Conservation (phyloP, 768 basidiomycete genomes). For the Panaeolus cyanescens region DNA sequence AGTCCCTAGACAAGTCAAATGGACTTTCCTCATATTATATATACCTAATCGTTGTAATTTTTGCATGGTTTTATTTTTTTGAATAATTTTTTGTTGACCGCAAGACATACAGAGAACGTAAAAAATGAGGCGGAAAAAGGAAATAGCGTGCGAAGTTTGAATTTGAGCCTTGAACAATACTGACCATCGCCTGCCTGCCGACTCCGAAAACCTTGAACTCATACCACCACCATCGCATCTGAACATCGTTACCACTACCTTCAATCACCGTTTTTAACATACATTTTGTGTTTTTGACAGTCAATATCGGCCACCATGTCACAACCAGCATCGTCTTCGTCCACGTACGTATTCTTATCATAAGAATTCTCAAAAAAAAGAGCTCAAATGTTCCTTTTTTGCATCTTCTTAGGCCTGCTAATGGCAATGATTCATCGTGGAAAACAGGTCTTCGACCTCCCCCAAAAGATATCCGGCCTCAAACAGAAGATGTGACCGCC, state of each 20-base stretch:
- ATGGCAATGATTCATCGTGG: slow-evolving; percentile 53
- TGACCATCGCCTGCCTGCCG: background rate
- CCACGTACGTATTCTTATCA: slow-evolving; percentile 20
- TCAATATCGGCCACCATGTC: slow-evolving; percentile 17
- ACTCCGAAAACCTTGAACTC: slow-evolving; percentile 3
- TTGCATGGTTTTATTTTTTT: background rate
- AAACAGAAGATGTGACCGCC: slow-evolving; percentile 95
- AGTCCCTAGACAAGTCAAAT: too few relatives aligned
- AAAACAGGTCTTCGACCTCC: slow-evolving; percentile 79
- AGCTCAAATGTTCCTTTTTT: background rate
- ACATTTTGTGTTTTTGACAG: background rate
- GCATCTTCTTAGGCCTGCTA: slow-evolving; percentile 29
- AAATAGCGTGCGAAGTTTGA: slow-evolving; percentile 3
- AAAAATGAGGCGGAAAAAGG: background rate
- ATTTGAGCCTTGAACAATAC: slow-evolving; percentile 1
- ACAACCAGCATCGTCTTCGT: slow-evolving; percentile 25
- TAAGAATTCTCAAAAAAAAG: slow-evolving; percentile 2
- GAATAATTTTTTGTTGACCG: background rate
- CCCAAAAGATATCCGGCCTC: slow-evolving; percentile 90
- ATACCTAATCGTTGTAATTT: too few relatives aligned
- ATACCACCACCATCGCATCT: slow-evolving; percentile 4
- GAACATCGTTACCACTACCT: background rate
- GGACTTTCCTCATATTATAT: too few relatives aligned
- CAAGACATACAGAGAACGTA: background rate
- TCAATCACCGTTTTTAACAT: slow-evolving; percentile 4